Base-by-base conservation (phyloP, 345 rosid genomes). In the Eucalyptus sideroxylon region DNA sequence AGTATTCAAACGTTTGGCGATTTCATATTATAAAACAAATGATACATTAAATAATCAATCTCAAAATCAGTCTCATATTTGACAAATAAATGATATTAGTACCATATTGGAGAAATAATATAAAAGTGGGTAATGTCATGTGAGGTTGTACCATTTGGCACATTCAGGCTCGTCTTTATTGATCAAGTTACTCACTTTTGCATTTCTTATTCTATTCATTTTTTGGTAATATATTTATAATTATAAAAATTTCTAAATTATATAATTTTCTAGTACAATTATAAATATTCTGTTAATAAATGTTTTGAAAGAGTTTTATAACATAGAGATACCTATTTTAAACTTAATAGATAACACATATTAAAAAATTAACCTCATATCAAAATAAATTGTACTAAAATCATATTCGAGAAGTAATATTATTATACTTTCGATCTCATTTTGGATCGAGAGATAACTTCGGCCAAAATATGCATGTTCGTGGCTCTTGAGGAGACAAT, bases 1-100 rank as follows among this genome's bases (percentile, higher is more conserved):
- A 56, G 0, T 24, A 56, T 24, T 9, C 1, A 56, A 0, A 6
- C 6, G 1, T 10, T 0, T 2, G 30, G 1, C 12, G 1, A 24
- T 56, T 56, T 12, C 6, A 24, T 56, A 24, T 9, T 56, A 56
- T 9, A 10, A 56, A 9, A n/a, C 21, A n/a, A n/a, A 65, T 7
- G 21, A 65, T 65, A 0, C 9, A 65, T 65, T n/a, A n/a, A 8
- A n/a, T 16, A 31, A n/a, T 65, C 37, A n/a, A 65, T n/a, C 37
- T 65, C 77, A 65, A 65, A 65, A n/a, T 15, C 21, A 5, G 1
- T 16, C 6, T 65, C 11, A n/a, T 16, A 65, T 65, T 65, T 62
- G 40, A 65, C 37, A 65, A 15, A n/a, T 65, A n/a, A 65, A n/a
- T n/a, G 6, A 16, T 65, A n/a, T n/a, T 8, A 65, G 1, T 14